phyloP scores from a whole-genome alignment of 257 asterid species.

The Rehmannia glutinosa region DNA sequence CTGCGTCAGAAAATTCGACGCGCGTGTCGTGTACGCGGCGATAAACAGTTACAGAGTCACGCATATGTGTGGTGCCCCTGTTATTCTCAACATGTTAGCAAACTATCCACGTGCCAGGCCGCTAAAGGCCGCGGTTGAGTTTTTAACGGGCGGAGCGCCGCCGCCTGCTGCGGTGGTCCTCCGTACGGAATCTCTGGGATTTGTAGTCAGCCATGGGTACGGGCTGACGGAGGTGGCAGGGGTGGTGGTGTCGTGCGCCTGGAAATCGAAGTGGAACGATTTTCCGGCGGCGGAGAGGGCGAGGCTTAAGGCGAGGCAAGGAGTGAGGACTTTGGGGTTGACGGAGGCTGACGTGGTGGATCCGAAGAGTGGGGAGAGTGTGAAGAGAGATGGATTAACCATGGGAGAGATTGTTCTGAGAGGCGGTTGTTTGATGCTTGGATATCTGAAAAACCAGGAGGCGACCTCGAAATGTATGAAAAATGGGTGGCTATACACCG shows the following conservation, averaged over 20 bases:
- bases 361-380: constrained; percentile 37
- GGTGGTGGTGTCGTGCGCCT: constrained; percentile 58
- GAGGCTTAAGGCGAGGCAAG: constrained; percentile 60
- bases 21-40: constrained; percentile 30
- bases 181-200: constrained; percentile 57
- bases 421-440: constrained; percentile 64
- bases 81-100: constrained; percentile 59
- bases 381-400: constrained; percentile 46
- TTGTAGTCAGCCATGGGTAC: constrained; percentile 60
- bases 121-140: constrained; percentile 33
- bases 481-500: constrained; percentile 71
- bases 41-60: constrained; percentile 42
- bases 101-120: constrained; percentile 32
- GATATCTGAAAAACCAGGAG: constrained; percentile 54
- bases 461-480: constrained; percentile 46
- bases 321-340: constrained; percentile 50
- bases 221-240: constrained; percentile 80
- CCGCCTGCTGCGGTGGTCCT: constrained; percentile 65
- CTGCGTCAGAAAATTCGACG: constrained; percentile 67
- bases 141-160: constrained; percentile 66
- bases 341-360: constrained; percentile 60
- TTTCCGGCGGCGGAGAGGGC: constrained; percentile 55
- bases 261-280: constrained; percentile 62
- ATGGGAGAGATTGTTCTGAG: constrained; percentile 61
- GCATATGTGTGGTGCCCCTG: constrained; percentile 90